phyloP scores from a whole-genome alignment of 2,329 filamentous ascomycete species.

The Penicillium sp. region DNA sequence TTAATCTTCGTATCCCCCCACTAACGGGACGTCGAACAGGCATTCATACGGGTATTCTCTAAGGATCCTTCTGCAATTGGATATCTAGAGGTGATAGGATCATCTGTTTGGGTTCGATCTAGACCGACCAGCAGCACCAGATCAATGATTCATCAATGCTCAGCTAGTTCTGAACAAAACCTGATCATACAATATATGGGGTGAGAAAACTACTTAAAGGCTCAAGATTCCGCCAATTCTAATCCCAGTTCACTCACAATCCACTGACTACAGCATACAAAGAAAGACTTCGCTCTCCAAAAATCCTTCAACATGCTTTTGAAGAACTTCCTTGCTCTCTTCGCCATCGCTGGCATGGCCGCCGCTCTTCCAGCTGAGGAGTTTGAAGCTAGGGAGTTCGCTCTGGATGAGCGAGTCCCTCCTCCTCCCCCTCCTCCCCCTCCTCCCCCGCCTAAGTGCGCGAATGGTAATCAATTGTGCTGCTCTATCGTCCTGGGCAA shows the following conservation, averaged over 20 bases:
- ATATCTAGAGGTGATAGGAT: neutral
- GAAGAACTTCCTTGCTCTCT: neutral
- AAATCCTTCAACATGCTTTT: neutral
- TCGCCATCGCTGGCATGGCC: neutral
- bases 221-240: neutral
- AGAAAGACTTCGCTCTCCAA: neutral
- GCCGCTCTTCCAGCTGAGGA: neutral
- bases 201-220: neutral
- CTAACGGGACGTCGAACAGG: neutral
- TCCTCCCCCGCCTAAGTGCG: too few relatives aligned
- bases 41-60: neutral
- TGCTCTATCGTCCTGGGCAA: neutral
- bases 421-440: too few relatives aligned
- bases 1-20: neutral
- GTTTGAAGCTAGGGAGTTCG: too few relatives aligned
- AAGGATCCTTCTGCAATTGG: neutral
- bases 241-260: neutral
- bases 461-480: accelerated
- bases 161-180: neutral
- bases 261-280: neutral
- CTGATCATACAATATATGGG: neutral
- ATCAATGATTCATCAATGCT: neutral
- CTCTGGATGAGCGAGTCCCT: neutral
- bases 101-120: neutral
- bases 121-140: neutral